Base-by-base conservation (phyloP, 345 rosid genomes). In the Noccaea caerulescens region DNA sequence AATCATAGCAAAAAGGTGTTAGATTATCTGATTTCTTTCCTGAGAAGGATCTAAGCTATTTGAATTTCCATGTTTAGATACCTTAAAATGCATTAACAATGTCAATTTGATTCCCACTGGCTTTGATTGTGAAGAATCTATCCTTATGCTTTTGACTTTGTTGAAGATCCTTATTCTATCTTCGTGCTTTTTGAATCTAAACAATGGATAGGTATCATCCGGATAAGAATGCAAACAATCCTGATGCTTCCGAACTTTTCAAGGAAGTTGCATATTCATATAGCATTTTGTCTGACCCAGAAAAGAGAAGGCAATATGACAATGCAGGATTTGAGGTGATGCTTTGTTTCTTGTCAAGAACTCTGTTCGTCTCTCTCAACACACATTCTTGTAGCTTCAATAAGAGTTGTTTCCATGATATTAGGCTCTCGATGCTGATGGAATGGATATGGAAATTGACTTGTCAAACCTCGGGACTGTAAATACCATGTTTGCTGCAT, bases 181-280 rank as follows among this genome's bases (percentile, higher is more conserved):
- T 13, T 30, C 3, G 8, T 58, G 38, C 4, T 50, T 59, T n/a
- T 59, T 63, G 39, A 27, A 57, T 56, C 3, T 10, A 37, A 37
- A 37, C 41, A 8, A 42, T 78, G 47, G 53, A 47, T 72, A 95
- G 99, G 83, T 95, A 92, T 77, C 99, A 95, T 84, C 99, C 99
- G 16, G 99, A 95, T 73, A 95, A 95, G 84, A 95, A 95, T 80
- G 93, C 82, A 16, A 85, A 77, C 79, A 91, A 92, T 75, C 98
- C 99, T 2, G 98, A 95, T 76, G 99, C 99, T 52, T 85, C 98
- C 9, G 99, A 95, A 30, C 88, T 77, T 65, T 95, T 95, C 73
- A 92, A 92, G 81, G 99, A 95, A 82, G 99, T 90, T 79, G 98
- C 99, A 39, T 95, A 84, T 84, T 95, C 99, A 0, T 95, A 95